A percentile compares a stretch with the other conserved stretches of the same genome.
Conservation (phyloP, 192 early-diverging fungal species). For the Irineochytrium annulatum region DNA sequence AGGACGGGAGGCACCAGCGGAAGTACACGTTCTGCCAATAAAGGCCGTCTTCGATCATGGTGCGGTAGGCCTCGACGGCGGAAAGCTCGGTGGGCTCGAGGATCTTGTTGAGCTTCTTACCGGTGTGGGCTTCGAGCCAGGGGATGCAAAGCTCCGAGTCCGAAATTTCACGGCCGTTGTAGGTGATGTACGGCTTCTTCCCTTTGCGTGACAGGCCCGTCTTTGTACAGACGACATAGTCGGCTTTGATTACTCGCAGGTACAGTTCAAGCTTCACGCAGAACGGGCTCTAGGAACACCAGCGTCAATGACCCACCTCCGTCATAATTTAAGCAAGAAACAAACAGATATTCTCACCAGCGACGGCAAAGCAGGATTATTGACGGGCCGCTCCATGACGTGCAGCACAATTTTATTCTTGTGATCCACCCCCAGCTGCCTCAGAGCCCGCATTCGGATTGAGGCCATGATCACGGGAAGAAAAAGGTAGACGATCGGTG, state of each 20-base stretch:
- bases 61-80: not conserved
- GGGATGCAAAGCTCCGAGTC: not conserved
- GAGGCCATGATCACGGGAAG: too few species aligned
- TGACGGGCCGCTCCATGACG: not conserved
- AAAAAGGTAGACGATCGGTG: too few species aligned
- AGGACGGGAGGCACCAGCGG: not conserved
- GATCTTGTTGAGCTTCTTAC: not conserved
- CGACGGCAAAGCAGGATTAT: too few species aligned
- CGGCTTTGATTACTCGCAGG: not conserved
- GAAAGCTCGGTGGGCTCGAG: not conserved
- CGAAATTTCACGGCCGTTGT: not conserved
- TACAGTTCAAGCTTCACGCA: slow-evolving; percentile 1
- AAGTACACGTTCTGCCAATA: not conserved
- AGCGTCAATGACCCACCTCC: too few species aligned
- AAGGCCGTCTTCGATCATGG: not conserved
- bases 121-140: not conserved
- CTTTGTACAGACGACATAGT: not conserved
- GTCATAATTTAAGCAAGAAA: too few species aligned
- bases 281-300: too few species aligned
- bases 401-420: not conserved
- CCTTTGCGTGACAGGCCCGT: not conserved
- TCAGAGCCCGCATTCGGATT: too few species aligned
- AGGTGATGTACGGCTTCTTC: slow-evolving; percentile 5
- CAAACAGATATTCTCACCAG: too few species aligned
- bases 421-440: too few species aligned